Evolutionary conservation across 2,329 filamentous ascomycete species (phyloP).

Genomic region (Neonectria magnoliae): DNA sequence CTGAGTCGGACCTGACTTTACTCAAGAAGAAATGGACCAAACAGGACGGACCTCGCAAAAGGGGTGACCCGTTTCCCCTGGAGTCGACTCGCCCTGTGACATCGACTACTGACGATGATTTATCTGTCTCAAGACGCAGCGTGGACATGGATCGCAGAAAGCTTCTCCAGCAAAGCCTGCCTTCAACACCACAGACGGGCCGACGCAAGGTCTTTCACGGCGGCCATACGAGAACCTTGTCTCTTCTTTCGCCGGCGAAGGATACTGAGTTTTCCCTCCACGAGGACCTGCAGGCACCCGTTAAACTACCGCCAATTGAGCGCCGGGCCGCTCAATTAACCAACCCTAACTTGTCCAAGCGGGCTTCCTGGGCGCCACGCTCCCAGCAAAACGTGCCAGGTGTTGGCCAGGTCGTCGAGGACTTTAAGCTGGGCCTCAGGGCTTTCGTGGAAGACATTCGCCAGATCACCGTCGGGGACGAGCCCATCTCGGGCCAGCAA

Average conservation of each 20-base stretch:
- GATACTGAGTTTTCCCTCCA: conserved; percentile 55
- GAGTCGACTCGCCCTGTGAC: conserved; percentile 63
- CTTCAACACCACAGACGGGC: conserved; percentile 53
- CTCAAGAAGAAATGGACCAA: conserved; percentile 87
- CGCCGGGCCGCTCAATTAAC: conserved; percentile 48
- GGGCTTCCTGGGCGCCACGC: conserved; percentile 69
- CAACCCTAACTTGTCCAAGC: conserved; percentile 59
- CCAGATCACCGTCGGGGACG: conserved; percentile 95
- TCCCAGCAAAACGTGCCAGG: conserved; percentile 55
- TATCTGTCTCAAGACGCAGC: conserved; percentile 52
- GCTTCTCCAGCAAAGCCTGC: conserved; percentile 64
- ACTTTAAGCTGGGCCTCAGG: conserved; percentile 89
- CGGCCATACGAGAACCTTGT: conserved; percentile 73
- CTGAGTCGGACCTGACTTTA: conserved; percentile 78
- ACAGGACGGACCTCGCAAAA: conserved; percentile 81
- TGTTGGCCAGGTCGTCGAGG: conserved; percentile 84
- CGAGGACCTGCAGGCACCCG: conserved; percentile 48
- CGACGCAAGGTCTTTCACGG: conserved; percentile 75
- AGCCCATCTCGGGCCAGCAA: conserved; percentile 72
- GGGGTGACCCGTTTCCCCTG: conserved; percentile 66
- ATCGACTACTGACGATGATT: conserved; percentile 42
- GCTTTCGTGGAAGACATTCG: conserved; percentile 96
- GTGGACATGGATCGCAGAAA: conserved; percentile 79
- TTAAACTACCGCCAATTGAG: conserved; percentile 43
- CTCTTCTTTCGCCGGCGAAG: conserved; percentile 79